Evolutionary conservation across 371 early-diverging fungal genomes (phyloP).

Genomic region (Rhizopus delemar): DNA sequence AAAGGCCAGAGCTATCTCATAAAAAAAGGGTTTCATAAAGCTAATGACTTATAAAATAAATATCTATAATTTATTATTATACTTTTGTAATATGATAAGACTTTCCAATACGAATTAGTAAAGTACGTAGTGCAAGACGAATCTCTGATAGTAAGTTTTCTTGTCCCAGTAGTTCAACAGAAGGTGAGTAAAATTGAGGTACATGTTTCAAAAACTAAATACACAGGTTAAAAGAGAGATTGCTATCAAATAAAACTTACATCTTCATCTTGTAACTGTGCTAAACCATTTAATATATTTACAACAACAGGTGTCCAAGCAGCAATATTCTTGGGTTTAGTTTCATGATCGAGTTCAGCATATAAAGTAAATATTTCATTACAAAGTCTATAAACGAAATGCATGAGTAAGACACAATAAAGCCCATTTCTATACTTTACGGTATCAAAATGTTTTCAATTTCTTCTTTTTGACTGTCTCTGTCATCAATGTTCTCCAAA

Average conservation of each 20-base stretch:
- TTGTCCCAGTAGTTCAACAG: conserved; percentile 51
- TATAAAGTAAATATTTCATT: conserved; percentile 52
- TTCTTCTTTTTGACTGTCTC: conserved; percentile 47
- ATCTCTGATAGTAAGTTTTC: conserved; percentile 49
- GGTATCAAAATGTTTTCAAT: conserved; percentile 55
- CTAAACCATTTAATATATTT: conserved; percentile 46
- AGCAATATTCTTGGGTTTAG: conserved; percentile 53
- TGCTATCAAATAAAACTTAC: conserved; percentile 24
- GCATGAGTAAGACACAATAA: background rate
- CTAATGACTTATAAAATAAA: background rate
- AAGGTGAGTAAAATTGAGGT: conserved; percentile 49
- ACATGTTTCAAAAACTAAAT: conserved; percentile 47
- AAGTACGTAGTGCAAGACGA: conserved; percentile 45
- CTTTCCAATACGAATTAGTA: conserved; percentile 51
- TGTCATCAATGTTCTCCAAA: conserved; percentile 49
- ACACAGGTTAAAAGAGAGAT: background rate
- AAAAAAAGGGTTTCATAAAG: no score
- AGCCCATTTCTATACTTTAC: conserved; percentile 26
- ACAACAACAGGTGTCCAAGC: conserved; percentile 62
- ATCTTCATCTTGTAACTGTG: conserved; percentile 56
- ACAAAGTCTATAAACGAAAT: conserved; percentile 33
- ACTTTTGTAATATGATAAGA: conserved; percentile 45
- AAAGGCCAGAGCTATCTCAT: no score
- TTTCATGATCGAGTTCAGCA: conserved; percentile 53
- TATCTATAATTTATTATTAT: conserved; percentile 1